phyloP scores from a whole-genome alignment of 371 early-diverging fungal species.

The Gilbertella persicaria region DNA sequence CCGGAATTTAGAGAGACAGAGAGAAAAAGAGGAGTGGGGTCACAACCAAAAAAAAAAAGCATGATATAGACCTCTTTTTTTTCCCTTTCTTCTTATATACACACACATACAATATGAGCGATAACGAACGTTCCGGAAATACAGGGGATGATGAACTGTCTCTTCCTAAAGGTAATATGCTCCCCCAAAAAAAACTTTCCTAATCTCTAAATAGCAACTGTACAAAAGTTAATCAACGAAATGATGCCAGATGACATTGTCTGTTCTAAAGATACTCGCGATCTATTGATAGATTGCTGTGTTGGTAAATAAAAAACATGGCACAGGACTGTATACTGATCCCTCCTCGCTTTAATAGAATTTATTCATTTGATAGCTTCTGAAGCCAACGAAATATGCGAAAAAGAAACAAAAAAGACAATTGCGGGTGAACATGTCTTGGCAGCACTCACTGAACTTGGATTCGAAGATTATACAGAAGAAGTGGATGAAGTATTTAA shows the following conservation, averaged over 20 bases:
- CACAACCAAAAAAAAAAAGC: neutral
- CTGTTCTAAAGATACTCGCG: constrained; percentile 95
- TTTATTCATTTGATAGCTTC: constrained; percentile 93
- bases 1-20: no score
- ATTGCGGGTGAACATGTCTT: constrained; percentile 98
- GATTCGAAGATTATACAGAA: constrained; percentile 90
- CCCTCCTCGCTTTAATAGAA: constrained; percentile 51
- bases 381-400: constrained; percentile 97
- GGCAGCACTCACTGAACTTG: constrained; percentile 86
- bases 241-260: constrained; percentile 87
- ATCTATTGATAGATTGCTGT: constrained; percentile 92
- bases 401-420: constrained; percentile 97
- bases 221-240: constrained; percentile 96
- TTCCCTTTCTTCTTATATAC: neutral
- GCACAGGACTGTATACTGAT: neutral
- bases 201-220: constrained; percentile 74
- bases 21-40: no score
- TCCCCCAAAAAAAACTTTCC: neutral
- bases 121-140: constrained; percentile 65
- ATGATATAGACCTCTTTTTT: neutral
- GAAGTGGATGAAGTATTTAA: constrained; percentile 89
- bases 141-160: constrained; percentile 82
- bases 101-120: constrained; percentile 64
- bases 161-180: constrained; percentile 74
- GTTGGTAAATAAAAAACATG: constrained; percentile 65